Evolutionary conservation across 225 moss, liverwort and hornwort species (phyloP).

Genomic region (Climacium dendroides): DNA sequence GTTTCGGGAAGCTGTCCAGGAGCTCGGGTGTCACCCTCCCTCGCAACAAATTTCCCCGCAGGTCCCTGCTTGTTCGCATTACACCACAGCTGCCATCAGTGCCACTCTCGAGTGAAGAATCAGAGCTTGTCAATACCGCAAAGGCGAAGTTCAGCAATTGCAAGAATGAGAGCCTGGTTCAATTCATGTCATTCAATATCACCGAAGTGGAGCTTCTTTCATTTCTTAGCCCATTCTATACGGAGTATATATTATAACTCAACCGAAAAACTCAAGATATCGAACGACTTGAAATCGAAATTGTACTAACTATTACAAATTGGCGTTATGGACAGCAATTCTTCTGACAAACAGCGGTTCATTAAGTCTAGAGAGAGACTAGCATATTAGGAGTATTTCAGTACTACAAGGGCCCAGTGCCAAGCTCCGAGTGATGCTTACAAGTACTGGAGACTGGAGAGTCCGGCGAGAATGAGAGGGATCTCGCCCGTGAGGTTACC

Average conservation of each 20-base stretch:
- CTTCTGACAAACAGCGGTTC: neutral
- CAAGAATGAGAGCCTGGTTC: neutral
- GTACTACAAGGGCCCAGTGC: neutral
- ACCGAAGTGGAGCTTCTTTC: neutral
- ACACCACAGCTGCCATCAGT: neutral
- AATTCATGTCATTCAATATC: neutral
- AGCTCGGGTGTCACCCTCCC: constrained; percentile 44
- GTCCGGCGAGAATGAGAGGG: constrained; percentile 40
- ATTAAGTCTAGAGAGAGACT: neutral
- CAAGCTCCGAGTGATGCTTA: neutral
- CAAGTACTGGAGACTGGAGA: constrained; percentile 31
- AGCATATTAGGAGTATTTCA: neutral
- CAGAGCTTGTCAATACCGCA: neutral
- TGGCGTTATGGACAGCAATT: neutral
- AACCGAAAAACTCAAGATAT: neutral
- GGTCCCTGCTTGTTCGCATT: constrained; percentile 22
- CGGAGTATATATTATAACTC: neutral
- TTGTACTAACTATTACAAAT: neutral
- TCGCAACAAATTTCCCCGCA: constrained; percentile 34
- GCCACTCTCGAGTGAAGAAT: neutral
- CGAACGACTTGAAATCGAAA: neutral
- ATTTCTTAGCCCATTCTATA: neutral
- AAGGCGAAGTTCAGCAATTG: neutral
- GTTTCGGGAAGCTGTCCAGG: constrained; percentile 20
- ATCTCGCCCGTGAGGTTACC: constrained; percentile 31